Evolutionary conservation across 495 filamentous ascomycete genomes (phyloP).

Genomic region (Oidiodendron maius): DNA sequence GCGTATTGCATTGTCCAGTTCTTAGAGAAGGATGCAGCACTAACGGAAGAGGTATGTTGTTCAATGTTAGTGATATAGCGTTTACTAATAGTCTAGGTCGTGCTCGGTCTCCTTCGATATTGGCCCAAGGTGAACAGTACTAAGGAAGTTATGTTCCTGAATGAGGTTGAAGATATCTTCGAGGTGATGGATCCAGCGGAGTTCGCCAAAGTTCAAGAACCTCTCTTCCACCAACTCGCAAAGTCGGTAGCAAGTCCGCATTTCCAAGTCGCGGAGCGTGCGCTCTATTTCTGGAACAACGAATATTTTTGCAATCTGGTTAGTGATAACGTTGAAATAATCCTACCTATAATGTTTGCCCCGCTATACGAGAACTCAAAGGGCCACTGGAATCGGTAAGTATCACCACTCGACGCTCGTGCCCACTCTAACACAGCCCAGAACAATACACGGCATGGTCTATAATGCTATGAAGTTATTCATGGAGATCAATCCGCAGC

Average conservation of each 20-base stretch:
- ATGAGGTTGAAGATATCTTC: slow-evolving; percentile 99
- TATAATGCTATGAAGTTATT: slow-evolving; percentile 99
- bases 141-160: slow-evolving; percentile 99
- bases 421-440: slow-evolving; percentile 28
- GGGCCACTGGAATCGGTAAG: slow-evolving; percentile 97
- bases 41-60: slow-evolving; percentile 83
- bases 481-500: slow-evolving; percentile 98
- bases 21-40: slow-evolving; percentile 91
- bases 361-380: slow-evolving; percentile 99
- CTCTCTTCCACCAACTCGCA: slow-evolving; percentile 91
- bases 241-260: slow-evolving; percentile 98
- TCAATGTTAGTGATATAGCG: not conserved
- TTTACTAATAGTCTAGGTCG: slow-evolving; percentile 53
- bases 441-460: slow-evolving; percentile 99
- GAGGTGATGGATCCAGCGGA: slow-evolving; percentile 99
- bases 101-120: slow-evolving; percentile 88
- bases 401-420: not conserved
- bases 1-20: slow-evolving; percentile 99
- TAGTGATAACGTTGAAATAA: slow-evolving; percentile 97
- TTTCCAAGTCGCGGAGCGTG: slow-evolving; percentile 97
- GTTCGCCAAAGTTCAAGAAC: slow-evolving; percentile 97
- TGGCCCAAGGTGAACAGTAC: slow-evolving; percentile 99
- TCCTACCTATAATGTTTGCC: slow-evolving; percentile 98
- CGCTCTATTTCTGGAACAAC: slow-evolving; percentile 99
- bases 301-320: slow-evolving; percentile 99